phyloP scores from a whole-genome alignment of 2,329 filamentous ascomycete genomes.

The Fusarium buxicola region DNA sequence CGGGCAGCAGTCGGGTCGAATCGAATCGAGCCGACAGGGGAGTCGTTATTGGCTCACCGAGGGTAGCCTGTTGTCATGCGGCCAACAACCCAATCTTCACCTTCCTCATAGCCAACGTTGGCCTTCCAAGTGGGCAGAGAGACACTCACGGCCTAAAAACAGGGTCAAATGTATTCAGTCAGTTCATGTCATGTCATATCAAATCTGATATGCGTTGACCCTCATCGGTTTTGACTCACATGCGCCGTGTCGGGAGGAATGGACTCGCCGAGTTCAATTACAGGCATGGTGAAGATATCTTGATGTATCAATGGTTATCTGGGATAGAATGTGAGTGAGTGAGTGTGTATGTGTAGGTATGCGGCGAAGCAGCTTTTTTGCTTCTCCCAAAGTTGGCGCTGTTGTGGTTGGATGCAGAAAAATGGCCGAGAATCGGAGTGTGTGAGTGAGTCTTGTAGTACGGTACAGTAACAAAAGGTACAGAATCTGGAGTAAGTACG shows the following conservation, averaged over 20 bases:
- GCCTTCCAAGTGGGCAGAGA: constrained; percentile 93
- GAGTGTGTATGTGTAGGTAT: constrained; percentile 3
- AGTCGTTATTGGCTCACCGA: constrained; percentile 61
- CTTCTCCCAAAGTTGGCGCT: constrained; percentile 20
- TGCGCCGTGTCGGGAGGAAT: constrained; percentile 84
- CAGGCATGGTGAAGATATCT: constrained; percentile 54
- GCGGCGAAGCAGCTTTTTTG: constrained; percentile 22
- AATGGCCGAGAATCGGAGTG: constrained; percentile 40
- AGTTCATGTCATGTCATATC: background rate
- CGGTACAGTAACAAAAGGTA: background rate
- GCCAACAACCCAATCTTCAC: constrained; percentile 84
- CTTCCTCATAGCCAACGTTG: constrained; percentile 95
- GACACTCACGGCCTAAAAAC: constrained; percentile 86
- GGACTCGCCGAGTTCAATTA: constrained; percentile 71
- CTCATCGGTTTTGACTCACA: constrained; percentile 62
- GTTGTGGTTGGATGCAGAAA: constrained; percentile 30
- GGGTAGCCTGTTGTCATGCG: constrained; percentile 94
- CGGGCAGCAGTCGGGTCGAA: background rate
- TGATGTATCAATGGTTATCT: background rate
- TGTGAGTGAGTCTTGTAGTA: constrained; percentile 26
- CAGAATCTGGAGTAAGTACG: constrained; percentile 17
- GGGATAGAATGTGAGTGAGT: background rate
- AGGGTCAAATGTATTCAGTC: background rate
- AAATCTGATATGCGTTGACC: background rate
- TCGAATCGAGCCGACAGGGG: too few species aligned